Evolutionary conservation across 495 filamentous ascomycete species (phyloP).

Genomic region (Hyaloscypha hepaticicola): DNA sequence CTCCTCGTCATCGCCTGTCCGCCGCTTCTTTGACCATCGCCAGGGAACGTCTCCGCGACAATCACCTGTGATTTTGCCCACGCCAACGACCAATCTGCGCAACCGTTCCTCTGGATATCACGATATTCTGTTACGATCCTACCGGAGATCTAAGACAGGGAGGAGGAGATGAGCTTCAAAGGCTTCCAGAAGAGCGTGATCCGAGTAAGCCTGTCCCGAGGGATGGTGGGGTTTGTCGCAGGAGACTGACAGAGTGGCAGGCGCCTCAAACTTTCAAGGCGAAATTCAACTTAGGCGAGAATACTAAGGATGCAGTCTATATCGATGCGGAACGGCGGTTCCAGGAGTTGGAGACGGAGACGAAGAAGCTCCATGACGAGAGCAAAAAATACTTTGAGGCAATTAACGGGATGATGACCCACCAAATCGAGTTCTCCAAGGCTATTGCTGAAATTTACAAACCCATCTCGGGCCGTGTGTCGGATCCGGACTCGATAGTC

Average conservation of each 20-base stretch:
- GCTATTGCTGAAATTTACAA: constrained; percentile 96
- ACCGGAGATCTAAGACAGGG: constrained; percentile 4
- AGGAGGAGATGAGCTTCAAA: constrained; percentile 83
- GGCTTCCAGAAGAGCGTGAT: constrained; percentile 88
- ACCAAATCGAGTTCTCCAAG: constrained; percentile 98
- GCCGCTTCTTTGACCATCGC: background rate
- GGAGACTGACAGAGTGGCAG: constrained; percentile 41
- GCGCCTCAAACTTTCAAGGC: constrained; percentile 89
- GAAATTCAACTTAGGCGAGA: constrained; percentile 91
- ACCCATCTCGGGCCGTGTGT: constrained; percentile 92
- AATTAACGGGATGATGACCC: constrained; percentile 96
- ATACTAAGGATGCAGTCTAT: constrained; percentile 92
- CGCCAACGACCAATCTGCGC: background rate
- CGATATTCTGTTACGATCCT: background rate
- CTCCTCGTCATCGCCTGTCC: constrained; percentile 28
- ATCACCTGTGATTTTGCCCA: background rate
- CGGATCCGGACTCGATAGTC: constrained; percentile 81
- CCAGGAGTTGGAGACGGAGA: constrained; percentile 90
- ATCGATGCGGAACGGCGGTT: constrained; percentile 93
- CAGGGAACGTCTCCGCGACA: background rate
- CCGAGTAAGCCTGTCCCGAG: constrained; percentile 55
- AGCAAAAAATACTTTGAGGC: constrained; percentile 94
- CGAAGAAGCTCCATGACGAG: constrained; percentile 93
- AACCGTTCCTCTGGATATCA: background rate
- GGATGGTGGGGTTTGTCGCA: constrained; percentile 25